Percentiles rank a stretch among this genome's conserved stretches.
phyloP scores from a whole-genome alignment of 1,139 yeast species.

The Scheffersomyces insectosa region DNA sequence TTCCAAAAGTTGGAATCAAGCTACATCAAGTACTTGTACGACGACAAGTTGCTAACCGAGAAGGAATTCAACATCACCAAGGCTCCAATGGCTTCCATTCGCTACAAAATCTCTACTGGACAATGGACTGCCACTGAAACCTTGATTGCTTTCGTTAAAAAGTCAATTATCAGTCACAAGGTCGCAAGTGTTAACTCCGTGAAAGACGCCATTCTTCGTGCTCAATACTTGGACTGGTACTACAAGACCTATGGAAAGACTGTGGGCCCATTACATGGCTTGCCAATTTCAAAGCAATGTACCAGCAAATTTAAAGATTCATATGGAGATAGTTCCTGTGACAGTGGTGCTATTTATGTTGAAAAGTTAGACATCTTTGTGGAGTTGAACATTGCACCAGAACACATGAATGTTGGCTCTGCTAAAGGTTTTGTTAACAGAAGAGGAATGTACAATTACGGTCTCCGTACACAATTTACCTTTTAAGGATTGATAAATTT shows the following conservation, averaged over 20 bases:
- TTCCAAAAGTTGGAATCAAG: slow-evolving; percentile 6
- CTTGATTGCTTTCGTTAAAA: slow-evolving; percentile 50
- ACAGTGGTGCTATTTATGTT: background rate
- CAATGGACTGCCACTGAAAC: slow-evolving; percentile 46
- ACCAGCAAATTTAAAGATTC: background rate
- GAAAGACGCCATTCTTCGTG: slow-evolving; percentile 37
- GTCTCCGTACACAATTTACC: no score
- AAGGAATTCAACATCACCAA: slow-evolving; percentile 20
- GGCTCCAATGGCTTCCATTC: slow-evolving; percentile 11
- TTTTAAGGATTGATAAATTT: no score
- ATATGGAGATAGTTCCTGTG: background rate
- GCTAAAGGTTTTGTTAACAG: no score
- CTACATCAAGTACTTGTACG: slow-evolving; percentile 13
- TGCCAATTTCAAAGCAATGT: slow-evolving; percentile 11
- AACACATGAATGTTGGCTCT: no score
- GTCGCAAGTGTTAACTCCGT: slow-evolving; percentile 37
- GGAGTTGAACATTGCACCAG: no score
- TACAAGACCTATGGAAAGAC: slow-evolving; percentile 11
- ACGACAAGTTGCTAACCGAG: slow-evolving; percentile 14
- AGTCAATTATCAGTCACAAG: slow-evolving; percentile 43
- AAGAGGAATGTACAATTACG: no score
- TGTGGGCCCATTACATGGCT: slow-evolving; percentile 18
- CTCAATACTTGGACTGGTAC: slow-evolving; percentile 30
- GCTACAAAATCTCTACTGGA: slow-evolving; percentile 19
- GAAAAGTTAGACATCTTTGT: background rate